Base-by-base conservation (phyloP, 2,329 filamentous ascomycete species). In the Fusarium nurragi region DNA sequence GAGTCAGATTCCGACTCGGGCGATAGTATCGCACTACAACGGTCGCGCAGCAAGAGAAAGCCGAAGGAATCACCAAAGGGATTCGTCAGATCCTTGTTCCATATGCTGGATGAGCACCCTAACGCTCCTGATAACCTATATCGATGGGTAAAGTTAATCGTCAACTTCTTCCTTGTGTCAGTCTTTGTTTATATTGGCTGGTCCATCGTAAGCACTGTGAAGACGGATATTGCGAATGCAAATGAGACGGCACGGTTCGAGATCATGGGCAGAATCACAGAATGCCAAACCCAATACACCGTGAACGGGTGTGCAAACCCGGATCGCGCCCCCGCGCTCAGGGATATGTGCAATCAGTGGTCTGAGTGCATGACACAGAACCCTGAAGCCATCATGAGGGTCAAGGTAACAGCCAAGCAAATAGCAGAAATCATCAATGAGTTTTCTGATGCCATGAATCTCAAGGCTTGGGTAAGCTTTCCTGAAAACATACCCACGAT, bases 351-450 rank as follows among this genome's bases (percentile, higher is more conserved):
- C 75, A 85, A 88, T 30, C 86, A 89, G 62, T 98, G 94, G 94
- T 88, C 90, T 65, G 82, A 87, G 28, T 98, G 95, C 78, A 97
- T 97, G 92, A 88, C 89, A 66, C 87, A 90, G 66, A 92, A 97
- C 72, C 89, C 93, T 1, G 84, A 88, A 40, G 87, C 88, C 54
- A 88, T 97, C 54, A 93, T 92, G 67, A 84, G 90, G 34, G 90
- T 94, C 38, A 90, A 89, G 71, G 88, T 97, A 36, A 92, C 90
- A 18, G 94, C 93, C 6, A 90, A 92, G 73, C 95, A 94, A 23
- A 91, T 97, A 74, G 94, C 94, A 1, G 88, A 93, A 73, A 97
- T 99, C 37, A 90, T 98, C 77, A 97, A 98, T 75, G 90, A 90
- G 71, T 97, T 98, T 76, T 89, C 97, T 6, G 93, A 97, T 70